Evolutionary conservation across 805 yeast genomes (phyloP).

Genomic region (Lipomyces mesembrius): DNA sequence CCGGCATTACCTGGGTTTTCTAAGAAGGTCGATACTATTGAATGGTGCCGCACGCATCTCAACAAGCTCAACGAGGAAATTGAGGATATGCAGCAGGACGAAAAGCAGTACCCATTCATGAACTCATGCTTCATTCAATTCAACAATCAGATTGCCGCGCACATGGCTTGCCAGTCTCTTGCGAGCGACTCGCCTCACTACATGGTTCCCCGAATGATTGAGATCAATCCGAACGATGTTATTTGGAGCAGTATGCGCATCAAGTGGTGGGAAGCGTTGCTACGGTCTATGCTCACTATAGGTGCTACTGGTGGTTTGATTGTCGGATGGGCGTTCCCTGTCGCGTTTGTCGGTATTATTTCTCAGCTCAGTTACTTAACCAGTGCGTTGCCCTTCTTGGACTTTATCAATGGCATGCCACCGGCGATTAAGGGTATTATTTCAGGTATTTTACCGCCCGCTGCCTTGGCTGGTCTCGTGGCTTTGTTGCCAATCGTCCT

Average conservation of each 20-base stretch:
- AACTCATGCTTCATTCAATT: conserved; percentile 79
- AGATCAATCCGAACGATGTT: conserved; percentile 68
- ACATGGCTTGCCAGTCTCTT: conserved; percentile 60
- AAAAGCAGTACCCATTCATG: conserved; percentile 61
- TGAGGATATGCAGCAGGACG: conserved; percentile 60
- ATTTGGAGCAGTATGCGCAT: conserved; percentile 67
- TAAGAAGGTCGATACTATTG: conserved; percentile 80
- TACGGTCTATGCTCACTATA: conserved; percentile 54
- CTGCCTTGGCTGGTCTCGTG: conserved; percentile 81
- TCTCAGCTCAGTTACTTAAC: conserved; percentile 78
- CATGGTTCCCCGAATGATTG: conserved; percentile 49
- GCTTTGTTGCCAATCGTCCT: conserved; percentile 83
- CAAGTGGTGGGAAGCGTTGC: conserved; percentile 47
- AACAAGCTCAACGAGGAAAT: conserved; percentile 72
- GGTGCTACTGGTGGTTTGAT: conserved; percentile 56
- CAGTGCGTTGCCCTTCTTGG: conserved; percentile 69
- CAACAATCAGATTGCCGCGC: conserved; percentile 59
- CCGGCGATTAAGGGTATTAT: conserved; percentile 73
- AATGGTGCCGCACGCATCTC: conserved; percentile 68
- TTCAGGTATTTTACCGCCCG: conserved; percentile 85
- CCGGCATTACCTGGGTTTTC: conserved; percentile 54
- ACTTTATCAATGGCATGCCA: conserved; percentile 67
- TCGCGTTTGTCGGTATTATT: conserved; percentile 74
- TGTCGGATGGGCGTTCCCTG: conserved; percentile 79
- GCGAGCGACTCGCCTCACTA: conserved; percentile 51